Evolutionary conservation across 371 early-diverging fungal species (phyloP), one percentile per base, ranked within the genome.

Genomic region (Phascolomyces articulosus): DNA sequence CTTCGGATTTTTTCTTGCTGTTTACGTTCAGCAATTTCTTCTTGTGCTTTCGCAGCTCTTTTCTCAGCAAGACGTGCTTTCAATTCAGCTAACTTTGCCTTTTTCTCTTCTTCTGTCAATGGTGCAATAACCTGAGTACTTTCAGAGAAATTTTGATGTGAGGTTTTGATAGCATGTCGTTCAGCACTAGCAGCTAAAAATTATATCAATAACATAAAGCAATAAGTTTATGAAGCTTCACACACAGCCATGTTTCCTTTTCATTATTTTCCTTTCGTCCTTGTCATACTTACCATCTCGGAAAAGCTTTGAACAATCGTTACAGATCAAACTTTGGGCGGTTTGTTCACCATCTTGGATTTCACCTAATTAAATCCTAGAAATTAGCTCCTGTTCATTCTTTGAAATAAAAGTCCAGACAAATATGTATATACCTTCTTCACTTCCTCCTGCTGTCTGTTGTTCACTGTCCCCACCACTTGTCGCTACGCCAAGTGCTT

Each of bases 121-220:
- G 95, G 95, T 69, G 92, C 88, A 66, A 96, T 91, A 0, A 80
- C 88, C 26, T 90, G 83, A 2, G 93, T 93, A 23, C 92, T 91
- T 67, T 97, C 95, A 18, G 91, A 83, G 78, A 97, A 97, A 73
- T 93, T 91, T 57, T 85, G 85, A 73, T 97, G 97, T 0, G 88
- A 86, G 1, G 93, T 90, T 55, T 88, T 86, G 40, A 87, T 80
- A 16, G 96, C 97, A 72, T 96, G 97, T 65, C 86, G 66, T 67
- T 95, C 90, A 9, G 95, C 95, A 40, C 87, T 86, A 18, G 77
- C 69, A n/a, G 90, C 91, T 87, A 58, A 55, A 61, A n/a, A n/a
- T n/a, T 24, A 55, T 57, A 11, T 10, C 38, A 13, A 4, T 15
- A 28, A 13, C n/a, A n/a, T n/a, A n/a, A n/a, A n/a, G n/a, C n/a